Evolutionary conservation across 116 monocot species (phyloP), one percentile per base, ranked within the genome.

Genomic region (Cymodocea nodosa): DNA sequence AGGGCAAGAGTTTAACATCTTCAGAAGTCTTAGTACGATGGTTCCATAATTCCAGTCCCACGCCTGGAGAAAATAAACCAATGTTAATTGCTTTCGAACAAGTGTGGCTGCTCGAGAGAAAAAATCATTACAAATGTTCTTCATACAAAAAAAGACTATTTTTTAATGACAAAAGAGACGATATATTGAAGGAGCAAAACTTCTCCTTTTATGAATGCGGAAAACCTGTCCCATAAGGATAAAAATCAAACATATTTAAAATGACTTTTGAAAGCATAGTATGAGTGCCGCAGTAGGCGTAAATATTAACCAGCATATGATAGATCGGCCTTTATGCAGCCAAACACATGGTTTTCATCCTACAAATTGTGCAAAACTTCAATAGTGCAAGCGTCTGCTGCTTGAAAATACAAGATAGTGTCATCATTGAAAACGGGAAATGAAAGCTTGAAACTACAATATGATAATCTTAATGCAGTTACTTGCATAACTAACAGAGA

Each of bases 21-120:
- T 64, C 17, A 80, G 39, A 77, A 94, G 75, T 62, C 63, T 74
- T 15, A 67, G 52, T 8, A 90, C 37, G 51, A 87, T 55, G 40
- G 77, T 81, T 23, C 72, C 63, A 40, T 63, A 79, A 52, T 68
- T 79, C 82, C 84, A 86, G 23, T 81, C 67, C 84, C 86, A 94
- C 10, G 71, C 78, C 90, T 94, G 73, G 71, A 71, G 52, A 57
- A 25, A 70, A 36, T 7, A 51, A 69, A 72, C 20, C 4, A 16
- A 35, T 67, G 56, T 50, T 23, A 34, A 34, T 16, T 50, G 22
- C 15, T 15, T 20, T 15, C 14, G 30, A 50, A 8, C 16, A 35
- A 8, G 12, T 19, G 2, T 61, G 19, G 30, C 37, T 61, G 30
- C 15, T 34, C n/a, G 15, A 24, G 8, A 51, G 34, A 14, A 25